Percentiles rank a stretch among this genome's conserved stretches.
phyloP scores from a whole-genome alignment of 2,329 filamentous ascomycete species.

The Colletotrichum sp. region DNA sequence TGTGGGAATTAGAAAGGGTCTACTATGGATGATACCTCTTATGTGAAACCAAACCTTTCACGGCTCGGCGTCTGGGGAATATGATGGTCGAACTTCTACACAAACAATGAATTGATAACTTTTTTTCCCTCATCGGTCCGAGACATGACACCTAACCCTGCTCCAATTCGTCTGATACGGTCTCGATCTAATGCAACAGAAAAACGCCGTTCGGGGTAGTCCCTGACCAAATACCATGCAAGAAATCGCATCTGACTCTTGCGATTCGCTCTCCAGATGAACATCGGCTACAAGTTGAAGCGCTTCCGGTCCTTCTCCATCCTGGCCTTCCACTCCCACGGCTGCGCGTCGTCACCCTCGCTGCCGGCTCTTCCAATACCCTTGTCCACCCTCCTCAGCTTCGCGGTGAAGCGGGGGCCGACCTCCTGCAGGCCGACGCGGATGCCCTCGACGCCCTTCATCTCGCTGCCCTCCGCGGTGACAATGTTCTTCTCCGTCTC shows the following conservation, averaged over 20 bases:
- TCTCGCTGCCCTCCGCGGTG: constrained; percentile 79
- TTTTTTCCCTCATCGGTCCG: background rate
- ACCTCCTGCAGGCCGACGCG: constrained; percentile 84
- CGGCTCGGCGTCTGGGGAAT: constrained; percentile 8
- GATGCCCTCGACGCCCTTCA: constrained; percentile 86
- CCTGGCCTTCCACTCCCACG: constrained; percentile 96
- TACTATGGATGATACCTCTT: constrained; percentile 16
- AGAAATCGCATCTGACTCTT: background rate
- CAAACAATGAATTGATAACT: background rate
- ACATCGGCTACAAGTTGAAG: constrained; percentile 76
- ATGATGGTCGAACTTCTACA: background rate
- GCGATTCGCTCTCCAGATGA: background rate
- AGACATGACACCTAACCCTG: background rate
- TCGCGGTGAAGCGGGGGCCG: constrained; percentile 74
- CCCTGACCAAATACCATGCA: background rate
- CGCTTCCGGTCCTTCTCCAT: constrained; percentile 95
- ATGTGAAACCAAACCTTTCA: constrained; percentile 5
- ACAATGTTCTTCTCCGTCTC: constrained; percentile 86
- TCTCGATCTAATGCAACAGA: background rate
- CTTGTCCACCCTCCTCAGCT: constrained; percentile 89
- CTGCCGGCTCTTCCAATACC: constrained; percentile 76
- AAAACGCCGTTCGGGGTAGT: constrained; percentile 10
- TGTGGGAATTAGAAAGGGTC: constrained; percentile 3
- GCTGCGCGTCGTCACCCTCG: constrained; percentile 74
- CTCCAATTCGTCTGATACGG: background rate